Evolutionary conservation across 2,329 filamentous ascomycete species (phyloP), one percentile per base, ranked within the genome.

Genomic region (Plectosphaerella cucumerina): DNA sequence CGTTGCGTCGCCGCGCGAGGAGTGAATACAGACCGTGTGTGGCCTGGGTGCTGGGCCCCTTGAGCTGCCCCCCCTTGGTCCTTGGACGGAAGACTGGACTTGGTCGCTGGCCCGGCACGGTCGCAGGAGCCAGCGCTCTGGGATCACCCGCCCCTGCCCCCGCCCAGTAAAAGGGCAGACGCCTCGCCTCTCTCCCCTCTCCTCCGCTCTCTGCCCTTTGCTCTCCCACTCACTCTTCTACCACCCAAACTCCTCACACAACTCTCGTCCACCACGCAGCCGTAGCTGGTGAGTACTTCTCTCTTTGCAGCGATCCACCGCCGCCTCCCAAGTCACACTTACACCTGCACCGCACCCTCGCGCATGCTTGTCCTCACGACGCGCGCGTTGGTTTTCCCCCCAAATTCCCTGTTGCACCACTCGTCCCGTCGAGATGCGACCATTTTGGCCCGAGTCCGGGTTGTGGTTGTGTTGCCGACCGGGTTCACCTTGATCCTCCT

Each of bases 131-230:
- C 47, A 44, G 26, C 41, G 26, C 47, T 31, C 26, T 18, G 17
- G 20, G 47, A 48, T 48, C 47, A 48, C 47, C 45, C 47, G 45
- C 49, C 56, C 62, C 56, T 55, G 56, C 61, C 58, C 63, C 56
- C 58, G 56, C 59, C 58, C 78, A 81, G 78, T 82, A 81, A 83
- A 83, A 84, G 82, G 77, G 77, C 74, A 42, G 73, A 72, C 72
- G 42, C 47, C 47, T 48, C 47, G 35, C 47, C 47, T 42, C 34
- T 71, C 70, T 70, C 71, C 71, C 70, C 69, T 71, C 66, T 62
- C 71, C 72, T 73, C 66, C 72, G 76, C 74, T 78, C 76, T 76
- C 71, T 70, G 73, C 71, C 76, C 37, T 48, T 23, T 42, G 46
- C 46, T 48, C 46, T 48, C 46, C n/a, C 78, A 82, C 81, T 31